These are phyloP conservation scores for Didymella arachidicola DNA, from an alignment of 2,329 filamentous ascomycete species.

Conservation along the genomic window DNA sequence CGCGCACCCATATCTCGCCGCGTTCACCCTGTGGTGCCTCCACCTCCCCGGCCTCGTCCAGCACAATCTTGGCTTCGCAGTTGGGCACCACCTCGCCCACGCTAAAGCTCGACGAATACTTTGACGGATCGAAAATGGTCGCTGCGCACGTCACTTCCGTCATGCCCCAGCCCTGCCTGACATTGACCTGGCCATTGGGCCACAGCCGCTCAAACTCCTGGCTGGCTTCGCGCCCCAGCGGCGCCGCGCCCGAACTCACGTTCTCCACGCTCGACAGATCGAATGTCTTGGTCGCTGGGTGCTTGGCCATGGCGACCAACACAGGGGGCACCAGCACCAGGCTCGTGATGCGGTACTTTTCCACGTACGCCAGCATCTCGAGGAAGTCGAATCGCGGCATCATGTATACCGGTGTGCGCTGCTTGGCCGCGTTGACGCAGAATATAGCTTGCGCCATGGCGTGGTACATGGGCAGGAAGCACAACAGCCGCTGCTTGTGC, in stretches of 20 bases:
- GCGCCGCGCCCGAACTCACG: slow-evolving; percentile 73
- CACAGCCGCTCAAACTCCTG: slow-evolving; percentile 66
- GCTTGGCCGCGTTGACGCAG: slow-evolving; percentile 64
- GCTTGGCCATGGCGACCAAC: slow-evolving; percentile 75
- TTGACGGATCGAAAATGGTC: slow-evolving; percentile 68
- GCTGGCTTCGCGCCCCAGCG: slow-evolving; percentile 56
- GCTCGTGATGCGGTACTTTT: slow-evolving; percentile 72
- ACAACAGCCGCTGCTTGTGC: slow-evolving; percentile 60
- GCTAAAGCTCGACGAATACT: slow-evolving; percentile 53
- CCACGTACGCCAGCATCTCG: slow-evolving; percentile 72
- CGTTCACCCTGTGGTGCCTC: slow-evolving; percentile 60
- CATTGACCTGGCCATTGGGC: slow-evolving; percentile 57
- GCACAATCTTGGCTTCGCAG: slow-evolving; percentile 71
- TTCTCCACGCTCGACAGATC: slow-evolving; percentile 71
- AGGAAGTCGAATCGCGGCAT: slow-evolving; percentile 81
- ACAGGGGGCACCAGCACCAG: slow-evolving; percentile 77
- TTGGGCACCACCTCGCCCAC: slow-evolving; percentile 77
- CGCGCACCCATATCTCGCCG: slow-evolving; percentile 77
- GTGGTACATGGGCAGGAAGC: slow-evolving; percentile 71
- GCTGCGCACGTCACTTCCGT: slow-evolving; percentile 79
- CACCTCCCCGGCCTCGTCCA: slow-evolving; percentile 60
- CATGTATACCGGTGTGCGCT: slow-evolving; percentile 74
- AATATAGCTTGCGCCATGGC: slow-evolving; percentile 71
- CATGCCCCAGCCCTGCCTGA: slow-evolving; percentile 86
- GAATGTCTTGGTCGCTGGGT: slow-evolving; percentile 69